These are phyloP conservation scores for Camellia lanceoleosa DNA, from an alignment of 148 eudicot species.

Conservation along the genomic window DNA sequence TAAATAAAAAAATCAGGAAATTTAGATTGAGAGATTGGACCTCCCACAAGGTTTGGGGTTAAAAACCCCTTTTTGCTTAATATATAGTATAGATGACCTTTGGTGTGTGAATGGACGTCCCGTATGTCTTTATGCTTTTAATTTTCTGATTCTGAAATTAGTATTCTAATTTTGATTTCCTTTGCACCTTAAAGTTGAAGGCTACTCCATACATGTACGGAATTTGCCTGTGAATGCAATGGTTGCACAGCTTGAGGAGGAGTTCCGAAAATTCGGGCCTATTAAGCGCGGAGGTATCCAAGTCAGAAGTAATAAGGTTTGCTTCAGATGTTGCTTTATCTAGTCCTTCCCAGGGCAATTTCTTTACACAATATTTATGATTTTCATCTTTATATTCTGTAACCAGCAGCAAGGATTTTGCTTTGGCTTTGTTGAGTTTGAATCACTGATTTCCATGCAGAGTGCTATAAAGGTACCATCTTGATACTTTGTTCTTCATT, in stretches of 20 bases:
- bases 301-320: conserved; percentile 76
- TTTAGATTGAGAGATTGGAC: no score
- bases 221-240: conserved; percentile 63
- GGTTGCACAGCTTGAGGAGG: conserved; percentile 52
- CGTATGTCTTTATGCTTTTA: neutral
- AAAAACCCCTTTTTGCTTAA: no score
- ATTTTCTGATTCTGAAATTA: neutral
- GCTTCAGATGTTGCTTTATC: conserved; percentile 6
- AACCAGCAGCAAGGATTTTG: conserved; percentile 62
- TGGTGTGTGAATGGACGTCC: neutral
- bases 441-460: conserved; percentile 47
- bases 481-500: neutral
- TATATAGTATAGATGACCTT: no score
- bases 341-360: neutral
- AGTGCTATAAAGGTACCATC: conserved; percentile 63
- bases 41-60: no score
- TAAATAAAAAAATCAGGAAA: no score
- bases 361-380: neutral
- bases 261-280: conserved; percentile 58
- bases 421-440: conserved; percentile 82
- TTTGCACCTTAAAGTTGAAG: conserved; percentile 33
- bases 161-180: neutral
- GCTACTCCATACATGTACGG: conserved; percentile 61
- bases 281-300: conserved; percentile 70
- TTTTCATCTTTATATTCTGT: conserved; percentile 10